Evolutionary conservation across 495 filamentous ascomycete genomes (phyloP).

Genomic region (Neurospora sp.): DNA sequence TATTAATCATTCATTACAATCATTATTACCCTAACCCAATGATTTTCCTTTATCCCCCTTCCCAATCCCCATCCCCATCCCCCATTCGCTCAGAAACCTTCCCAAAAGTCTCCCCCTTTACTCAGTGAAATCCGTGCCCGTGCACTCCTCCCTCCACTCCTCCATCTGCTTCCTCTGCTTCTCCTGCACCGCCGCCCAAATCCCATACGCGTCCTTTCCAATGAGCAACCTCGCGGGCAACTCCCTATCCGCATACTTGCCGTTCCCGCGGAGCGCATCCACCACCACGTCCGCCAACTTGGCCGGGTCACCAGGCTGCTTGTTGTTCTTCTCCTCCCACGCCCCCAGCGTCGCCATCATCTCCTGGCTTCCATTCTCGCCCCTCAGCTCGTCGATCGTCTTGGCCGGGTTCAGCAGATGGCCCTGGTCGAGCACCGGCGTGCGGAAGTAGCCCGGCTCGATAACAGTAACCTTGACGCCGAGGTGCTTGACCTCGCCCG

Average conservation of each 20-base stretch:
- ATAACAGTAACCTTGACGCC: constrained; percentile 34
- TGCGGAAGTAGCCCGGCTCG: constrained; percentile 44
- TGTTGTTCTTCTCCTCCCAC: background rate
- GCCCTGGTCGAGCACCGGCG: constrained; percentile 27
- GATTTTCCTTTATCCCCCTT: background rate
- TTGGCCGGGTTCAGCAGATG: background rate
- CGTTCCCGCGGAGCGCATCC: background rate
- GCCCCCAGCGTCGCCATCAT: background rate
- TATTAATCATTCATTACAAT: background rate
- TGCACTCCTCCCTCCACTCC: background rate
- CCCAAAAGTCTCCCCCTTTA: background rate
- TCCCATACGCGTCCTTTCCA: background rate
- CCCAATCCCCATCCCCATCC: background rate
- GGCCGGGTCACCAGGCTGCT: background rate
- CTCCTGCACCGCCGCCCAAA: background rate
- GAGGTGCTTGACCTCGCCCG: constrained; percentile 33
- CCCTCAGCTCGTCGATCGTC: background rate
- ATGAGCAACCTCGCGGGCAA: background rate
- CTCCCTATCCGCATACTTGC: background rate
- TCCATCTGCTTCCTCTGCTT: background rate
- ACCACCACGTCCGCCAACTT: background rate
- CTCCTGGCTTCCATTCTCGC: background rate
- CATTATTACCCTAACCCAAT: background rate
- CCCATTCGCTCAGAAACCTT: background rate
- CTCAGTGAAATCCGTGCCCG: background rate